Evolutionary conservation across 306 rosid species (phyloP).

Genomic region (Citrullus amarus): DNA sequence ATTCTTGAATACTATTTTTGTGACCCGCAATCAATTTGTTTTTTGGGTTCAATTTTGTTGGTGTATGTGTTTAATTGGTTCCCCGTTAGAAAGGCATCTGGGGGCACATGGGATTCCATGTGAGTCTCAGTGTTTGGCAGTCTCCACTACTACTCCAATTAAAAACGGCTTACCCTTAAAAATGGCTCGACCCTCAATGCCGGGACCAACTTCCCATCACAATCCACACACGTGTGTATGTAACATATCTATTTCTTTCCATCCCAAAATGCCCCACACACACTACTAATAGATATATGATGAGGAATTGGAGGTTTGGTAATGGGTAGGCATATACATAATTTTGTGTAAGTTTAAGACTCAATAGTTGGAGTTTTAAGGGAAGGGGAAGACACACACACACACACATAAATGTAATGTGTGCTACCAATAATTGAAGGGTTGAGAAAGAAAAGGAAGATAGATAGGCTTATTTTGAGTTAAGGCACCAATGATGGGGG

Average conservation of each 20-base stretch:
- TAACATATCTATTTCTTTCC: neutral
- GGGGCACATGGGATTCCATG: constrained; percentile 31
- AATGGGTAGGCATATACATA: too few relatives aligned
- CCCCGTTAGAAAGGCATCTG: constrained; percentile 19
- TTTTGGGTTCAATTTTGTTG: too few relatives aligned
- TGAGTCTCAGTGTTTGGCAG: constrained; percentile 13
- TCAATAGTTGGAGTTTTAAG: too few relatives aligned
- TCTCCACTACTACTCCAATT: neutral
- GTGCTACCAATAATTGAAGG: constrained; percentile 6
- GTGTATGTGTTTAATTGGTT: neutral
- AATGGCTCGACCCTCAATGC: constrained; percentile 31
- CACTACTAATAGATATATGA: too few relatives aligned
- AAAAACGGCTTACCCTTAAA: neutral
- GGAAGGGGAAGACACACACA: too few relatives aligned
- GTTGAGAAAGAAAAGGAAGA: neutral
- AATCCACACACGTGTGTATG: constrained; percentile 16
- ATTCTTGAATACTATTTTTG: too few relatives aligned
- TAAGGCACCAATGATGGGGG: constrained; percentile 27
- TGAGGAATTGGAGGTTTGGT: too few relatives aligned
- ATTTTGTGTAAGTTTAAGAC: too few relatives aligned
- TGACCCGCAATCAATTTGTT: too few relatives aligned
- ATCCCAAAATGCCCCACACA: too few relatives aligned
- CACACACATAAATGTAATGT: too few relatives aligned
- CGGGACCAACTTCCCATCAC: constrained; percentile 27
- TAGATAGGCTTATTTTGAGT: constrained; percentile 25